A percentile compares a stretch with the other conserved stretches of the same genome.
Conservation (phyloP, 306 rosid species). For the Arachis stenosperma region DNA sequence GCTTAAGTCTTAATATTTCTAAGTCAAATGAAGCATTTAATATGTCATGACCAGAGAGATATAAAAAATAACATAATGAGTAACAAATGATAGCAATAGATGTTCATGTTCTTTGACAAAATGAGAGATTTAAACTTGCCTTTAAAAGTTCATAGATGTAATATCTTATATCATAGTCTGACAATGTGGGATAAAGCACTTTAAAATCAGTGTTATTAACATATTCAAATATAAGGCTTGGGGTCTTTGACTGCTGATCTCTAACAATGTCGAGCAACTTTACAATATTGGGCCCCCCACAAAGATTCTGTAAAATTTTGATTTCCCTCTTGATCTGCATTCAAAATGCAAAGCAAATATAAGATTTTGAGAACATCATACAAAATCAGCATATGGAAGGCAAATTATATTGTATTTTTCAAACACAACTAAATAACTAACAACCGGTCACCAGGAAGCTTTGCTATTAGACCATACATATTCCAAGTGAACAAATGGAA, state of each 20-base stretch:
- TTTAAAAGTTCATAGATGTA: constrained; percentile 84
- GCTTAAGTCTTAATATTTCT: constrained; percentile 4
- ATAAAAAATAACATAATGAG: constrained; percentile 10
- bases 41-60: constrained; percentile 14
- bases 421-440: background rate
- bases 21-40: constrained; percentile 21
- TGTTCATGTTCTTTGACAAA: background rate
- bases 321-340: constrained; percentile 96
- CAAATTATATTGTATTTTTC: background rate
- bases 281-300: constrained; percentile 90
- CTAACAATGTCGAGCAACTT: constrained; percentile 94
- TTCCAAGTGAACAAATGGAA: constrained; percentile 29
- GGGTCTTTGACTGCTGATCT: constrained; percentile 96
- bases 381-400: background rate
- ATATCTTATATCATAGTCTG: constrained; percentile 81
- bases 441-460: background rate
- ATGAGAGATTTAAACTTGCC: constrained; percentile 51
- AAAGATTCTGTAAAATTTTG: constrained; percentile 89
- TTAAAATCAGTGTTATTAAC: constrained; percentile 92
- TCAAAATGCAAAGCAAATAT: constrained; percentile 20
- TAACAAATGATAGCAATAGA: background rate
- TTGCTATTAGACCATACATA: background rate
- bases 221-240: constrained; percentile 83
- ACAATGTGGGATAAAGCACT: constrained; percentile 85
- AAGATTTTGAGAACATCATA: constrained; percentile 9